Base-by-base conservation (phyloP, 108 stramenopile genomes). In the Fragilariopsis cylindrus region DNA sequence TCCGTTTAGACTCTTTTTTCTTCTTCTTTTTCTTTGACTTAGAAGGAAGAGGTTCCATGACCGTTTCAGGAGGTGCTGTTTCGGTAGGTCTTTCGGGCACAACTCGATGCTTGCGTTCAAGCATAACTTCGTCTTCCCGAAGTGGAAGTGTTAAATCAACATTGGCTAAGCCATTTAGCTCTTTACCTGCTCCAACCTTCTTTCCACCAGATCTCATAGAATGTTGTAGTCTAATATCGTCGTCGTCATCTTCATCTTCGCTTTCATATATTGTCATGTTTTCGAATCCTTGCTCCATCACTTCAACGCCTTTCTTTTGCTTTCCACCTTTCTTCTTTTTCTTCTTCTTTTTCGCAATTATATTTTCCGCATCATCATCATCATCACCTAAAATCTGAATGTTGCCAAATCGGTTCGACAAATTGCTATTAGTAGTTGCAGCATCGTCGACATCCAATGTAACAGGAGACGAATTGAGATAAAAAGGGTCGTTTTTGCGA, bases 111-210 rank as follows among this genome's bases (percentile, higher is more conserved):
- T 81, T 74, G 72, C 84, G 76, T 75, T 90, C 72, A 40, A 91
- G 93, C 81, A 95, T 90, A 47, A 94, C 89, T 62, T 97, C 96
- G 70, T 94, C 87, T 48, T 87, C 90, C 3, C 89, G 82, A 47
- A 95, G 76, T 21, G 94, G 96, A 30, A 78, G 82, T 16, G 93
- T 93, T 18, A 97, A 78, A 72, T 97, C 97, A 3, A 96, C 91
- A 40, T 82, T 72, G 42, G 94, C 88, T 19, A 97, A 74, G 63
- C 84, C 79, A 18, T 84, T 78, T 60, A 91, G 84, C 47, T 92
- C 87, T 48, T 76, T 82, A 13, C 73, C 57, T 30, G 50, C 45
- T 21, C 44, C 55, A 5, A 63, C 60, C 39, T 47, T 73, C 40
- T 71, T 55, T 65, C 72, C 79, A 40, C 21, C 43, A 43, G 46